These are phyloP conservation scores for Lepraria neglecta DNA, from an alignment of 495 filamentous ascomycete species.

Conservation along the genomic window DNA sequence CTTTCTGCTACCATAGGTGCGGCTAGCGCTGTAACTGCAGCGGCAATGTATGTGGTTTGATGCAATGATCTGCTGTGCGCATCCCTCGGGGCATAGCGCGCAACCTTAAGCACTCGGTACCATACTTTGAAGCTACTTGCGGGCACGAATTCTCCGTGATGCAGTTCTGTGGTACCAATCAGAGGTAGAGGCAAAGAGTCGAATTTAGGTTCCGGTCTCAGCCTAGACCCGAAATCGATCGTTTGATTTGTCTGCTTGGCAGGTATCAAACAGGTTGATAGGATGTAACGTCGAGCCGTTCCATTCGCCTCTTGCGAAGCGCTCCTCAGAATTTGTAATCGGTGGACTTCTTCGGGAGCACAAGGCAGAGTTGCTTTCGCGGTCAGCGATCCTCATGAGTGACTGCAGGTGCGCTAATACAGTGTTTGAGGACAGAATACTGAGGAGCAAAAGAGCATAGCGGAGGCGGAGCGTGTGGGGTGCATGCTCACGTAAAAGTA, in stretches of 20 bases:
- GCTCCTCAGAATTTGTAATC: neutral
- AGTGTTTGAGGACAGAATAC: neutral
- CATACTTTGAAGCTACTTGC: slow-evolving; percentile 5
- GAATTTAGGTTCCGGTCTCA: slow-evolving; percentile 12
- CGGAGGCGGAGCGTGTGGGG: neutral
- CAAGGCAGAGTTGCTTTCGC: neutral
- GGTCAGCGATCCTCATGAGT: neutral
- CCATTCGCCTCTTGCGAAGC: neutral
- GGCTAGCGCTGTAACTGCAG: neutral
- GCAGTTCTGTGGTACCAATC: slow-evolving; percentile 3
- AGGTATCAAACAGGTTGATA: neutral
- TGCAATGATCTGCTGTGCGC: slow-evolving; percentile 7
- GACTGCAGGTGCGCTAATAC: slow-evolving; percentile 7
- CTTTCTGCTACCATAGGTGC: slow-evolving; percentile 2
- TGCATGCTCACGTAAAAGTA: neutral
- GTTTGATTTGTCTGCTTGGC: neutral
- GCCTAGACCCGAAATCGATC: slow-evolving; percentile 12
- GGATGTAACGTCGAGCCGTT: slow-evolving; percentile 7
- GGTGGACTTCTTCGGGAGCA: neutral
- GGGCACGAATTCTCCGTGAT: slow-evolving; percentile 17
- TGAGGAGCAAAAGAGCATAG: no score
- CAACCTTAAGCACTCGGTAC: slow-evolving; percentile 16
- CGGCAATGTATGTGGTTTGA: slow-evolving; percentile 3
- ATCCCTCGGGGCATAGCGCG: slow-evolving; percentile 1
- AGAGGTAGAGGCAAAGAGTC: neutral